A percentile compares a stretch with the other conserved stretches of the same genome.
Conservation (phyloP, 768 basidiomycete species). For the Boletus barrowsii region DNA sequence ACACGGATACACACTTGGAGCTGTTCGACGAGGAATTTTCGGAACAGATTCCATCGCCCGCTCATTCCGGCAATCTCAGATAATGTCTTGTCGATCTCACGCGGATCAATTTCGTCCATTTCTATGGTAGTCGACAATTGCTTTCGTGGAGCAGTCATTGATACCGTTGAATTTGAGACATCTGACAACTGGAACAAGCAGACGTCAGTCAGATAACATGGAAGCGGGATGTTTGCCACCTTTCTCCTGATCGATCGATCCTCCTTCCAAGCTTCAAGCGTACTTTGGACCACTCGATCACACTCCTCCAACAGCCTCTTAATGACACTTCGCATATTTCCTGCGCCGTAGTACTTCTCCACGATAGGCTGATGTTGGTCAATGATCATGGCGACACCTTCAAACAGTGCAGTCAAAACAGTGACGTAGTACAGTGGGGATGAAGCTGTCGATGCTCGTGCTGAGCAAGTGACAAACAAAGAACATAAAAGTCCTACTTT, state of each 20-base stretch:
- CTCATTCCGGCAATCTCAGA: constrained; percentile 88
- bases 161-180: constrained; percentile 38
- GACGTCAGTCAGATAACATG: background rate
- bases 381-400: constrained; percentile 92
- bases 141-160: constrained; percentile 32
- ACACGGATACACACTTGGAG: constrained; percentile 47
- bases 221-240: constrained; percentile 36
- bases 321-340: constrained; percentile 83
- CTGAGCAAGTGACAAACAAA: constrained; percentile 11
- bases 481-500: constrained; percentile 51
- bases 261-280: constrained; percentile 88
- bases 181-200: constrained; percentile 44
- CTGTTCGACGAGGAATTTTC: constrained; percentile 78
- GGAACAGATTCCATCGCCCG: constrained; percentile 88
- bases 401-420: constrained; percentile 86
- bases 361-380: constrained; percentile 98
- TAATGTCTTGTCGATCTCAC: constrained; percentile 89
- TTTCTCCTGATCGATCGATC: constrained; percentile 82
- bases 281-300: constrained; percentile 73
- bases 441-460: constrained; percentile 53
- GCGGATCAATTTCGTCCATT: constrained; percentile 71
- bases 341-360: constrained; percentile 93
- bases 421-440: constrained; percentile 92
- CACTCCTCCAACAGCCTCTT: constrained; percentile 77
- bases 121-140: constrained; percentile 33